Percentiles rank a stretch among this genome's conserved stretches.
These are phyloP conservation scores for Leersia perrieri DNA, from an alignment of 176 grass and related monocot genomes.

Conservation along the genomic window DNA sequence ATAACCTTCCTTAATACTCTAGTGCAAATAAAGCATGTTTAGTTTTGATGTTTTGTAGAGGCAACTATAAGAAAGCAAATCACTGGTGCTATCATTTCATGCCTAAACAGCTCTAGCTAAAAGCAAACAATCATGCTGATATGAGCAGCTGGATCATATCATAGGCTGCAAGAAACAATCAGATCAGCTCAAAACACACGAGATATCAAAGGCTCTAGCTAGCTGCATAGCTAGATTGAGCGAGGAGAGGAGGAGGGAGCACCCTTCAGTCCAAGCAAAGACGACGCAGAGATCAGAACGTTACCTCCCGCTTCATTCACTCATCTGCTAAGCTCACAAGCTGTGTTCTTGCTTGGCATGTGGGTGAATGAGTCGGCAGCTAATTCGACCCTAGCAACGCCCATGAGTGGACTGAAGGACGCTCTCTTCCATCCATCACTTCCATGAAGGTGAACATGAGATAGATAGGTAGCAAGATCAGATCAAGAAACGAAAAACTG, in stretches of 20 bases:
- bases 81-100: conserved; percentile 34
- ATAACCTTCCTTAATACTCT: not conserved
- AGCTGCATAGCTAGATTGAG: conserved; percentile 16
- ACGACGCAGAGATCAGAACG: conserved; percentile 54
- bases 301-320: conserved; percentile 98
- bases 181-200: conserved; percentile 1
- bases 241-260: conserved; percentile 61
- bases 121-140: not conserved
- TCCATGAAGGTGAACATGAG: conserved; percentile 10
- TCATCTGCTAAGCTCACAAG: conserved; percentile 64
- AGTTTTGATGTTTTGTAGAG: not conserved
- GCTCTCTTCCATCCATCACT: conserved; percentile 60
- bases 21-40: not conserved
- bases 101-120: conserved; percentile 14
- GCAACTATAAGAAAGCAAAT: not conserved
- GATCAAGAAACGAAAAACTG: not conserved
- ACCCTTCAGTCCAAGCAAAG: conserved; percentile 98
- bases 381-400: conserved; percentile 64
- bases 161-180: not conserved
- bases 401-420: conserved; percentile 93
- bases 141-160: not conserved
- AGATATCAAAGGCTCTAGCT: not conserved
- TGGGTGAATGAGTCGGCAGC: conserved; percentile 98
- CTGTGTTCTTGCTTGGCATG: conserved; percentile 50
- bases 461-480: not conserved